Evolutionary conservation across 495 filamentous ascomycete genomes (phyloP), one percentile per base, ranked within the genome.

Genomic region (Penicillium daleae): DNA sequence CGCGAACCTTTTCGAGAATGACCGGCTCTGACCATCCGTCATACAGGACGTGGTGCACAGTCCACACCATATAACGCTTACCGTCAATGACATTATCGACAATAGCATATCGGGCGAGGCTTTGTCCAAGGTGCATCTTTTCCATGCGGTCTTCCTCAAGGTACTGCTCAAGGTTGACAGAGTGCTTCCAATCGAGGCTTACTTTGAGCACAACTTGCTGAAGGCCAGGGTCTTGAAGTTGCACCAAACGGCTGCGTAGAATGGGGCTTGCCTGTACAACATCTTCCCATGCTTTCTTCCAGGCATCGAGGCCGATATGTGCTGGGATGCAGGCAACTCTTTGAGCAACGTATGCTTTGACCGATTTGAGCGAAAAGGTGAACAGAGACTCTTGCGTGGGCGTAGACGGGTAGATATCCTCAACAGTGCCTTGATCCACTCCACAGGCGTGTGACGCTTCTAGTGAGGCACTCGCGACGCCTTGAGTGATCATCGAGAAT

Each of bases 41-140:
- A 60, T 90, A 92, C 2, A 91, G 66, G 2, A 84, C 83, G 58
- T 92, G 88, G 61, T 90, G 88, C 52, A 88, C 79, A 2, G 86
- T 90, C 73, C 86, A 80, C 6, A 88, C 78, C 64, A 89, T 84
- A 60, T 83, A 76, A 17, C 65, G 66, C 40, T 71, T 76, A 27
- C 64, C 71, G 19, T 74, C 70, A 5, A 59, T 68, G 21, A 33
- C 17, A 54, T 77, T 66, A 6, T 70, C 69, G 10, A 88, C 66
- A 24, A 88, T 76, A 5, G 79, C 83, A 56, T 85, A 87, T 31
- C 83, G 78, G 19, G 83, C 79, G 13, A 90, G 74, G 5, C 77
- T 73, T 46, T 74, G 79, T 6, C 86, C 85, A 50, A 87, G 79
- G n/a, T 81, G 75, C 75, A 87, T 85, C 6, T 69, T 70, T 26